These are phyloP conservation scores for Fusarium albosuccineum DNA, from an alignment of 2,329 filamentous ascomycete species.

Conservation along the genomic window DNA sequence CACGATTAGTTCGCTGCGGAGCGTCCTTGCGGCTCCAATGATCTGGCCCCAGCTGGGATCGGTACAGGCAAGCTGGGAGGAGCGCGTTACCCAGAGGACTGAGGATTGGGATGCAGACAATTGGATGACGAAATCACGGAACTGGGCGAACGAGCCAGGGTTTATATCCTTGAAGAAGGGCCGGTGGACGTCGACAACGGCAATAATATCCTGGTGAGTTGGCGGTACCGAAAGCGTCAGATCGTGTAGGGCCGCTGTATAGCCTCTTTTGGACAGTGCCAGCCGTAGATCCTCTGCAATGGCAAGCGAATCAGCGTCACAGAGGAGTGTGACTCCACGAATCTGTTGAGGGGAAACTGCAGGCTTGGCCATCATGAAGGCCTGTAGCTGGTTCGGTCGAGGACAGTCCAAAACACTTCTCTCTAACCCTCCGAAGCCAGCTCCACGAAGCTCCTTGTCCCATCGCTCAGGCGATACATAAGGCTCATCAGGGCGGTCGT, in stretches of 20 bases:
- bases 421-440: slow-evolving; percentile 37
- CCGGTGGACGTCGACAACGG: too few species aligned
- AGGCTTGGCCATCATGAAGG: slow-evolving; percentile 14
- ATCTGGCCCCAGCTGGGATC: slow-evolving; percentile 14
- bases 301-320: too few species aligned
- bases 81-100: slow-evolving; percentile 10
- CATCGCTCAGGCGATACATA: slow-evolving; percentile 42
- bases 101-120: not conserved
- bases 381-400: slow-evolving; percentile 8
- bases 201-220: too few species aligned
- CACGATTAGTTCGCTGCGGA: slow-evolving; percentile 11
- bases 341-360: slow-evolving; percentile 7
- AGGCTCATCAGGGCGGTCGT: slow-evolving; percentile 43
- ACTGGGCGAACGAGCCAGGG: not conserved
- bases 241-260: too few species aligned
- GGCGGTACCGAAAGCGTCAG: too few species aligned
- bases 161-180: too few species aligned
- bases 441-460: slow-evolving; percentile 43
- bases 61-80: slow-evolving; percentile 11
- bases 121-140: slow-evolving; percentile 6
- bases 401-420: slow-evolving; percentile 11
- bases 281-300: too few species aligned
- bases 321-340: not conserved
- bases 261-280: not conserved
- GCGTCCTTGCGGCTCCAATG: slow-evolving; percentile 6